These are phyloP conservation scores for Penicillium sclerotiorum DNA, from an alignment of 2,329 filamentous ascomycete species.

Conservation along the genomic window DNA sequence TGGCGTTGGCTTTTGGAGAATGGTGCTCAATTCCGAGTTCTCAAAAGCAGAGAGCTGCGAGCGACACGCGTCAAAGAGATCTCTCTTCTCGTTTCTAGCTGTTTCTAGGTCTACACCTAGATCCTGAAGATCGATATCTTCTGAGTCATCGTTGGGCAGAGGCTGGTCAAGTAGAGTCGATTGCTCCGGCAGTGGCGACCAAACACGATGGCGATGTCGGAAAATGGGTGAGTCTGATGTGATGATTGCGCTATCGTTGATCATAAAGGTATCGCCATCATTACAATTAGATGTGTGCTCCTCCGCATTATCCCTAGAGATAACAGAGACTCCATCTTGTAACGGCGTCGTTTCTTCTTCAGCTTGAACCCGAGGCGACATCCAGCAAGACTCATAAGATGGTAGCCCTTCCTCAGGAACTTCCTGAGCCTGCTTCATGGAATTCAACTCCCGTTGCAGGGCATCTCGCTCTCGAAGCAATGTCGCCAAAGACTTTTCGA, in stretches of 20 bases:
- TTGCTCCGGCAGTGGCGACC: constrained; percentile 20
- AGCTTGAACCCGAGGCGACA: constrained; percentile 18
- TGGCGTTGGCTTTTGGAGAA: constrained; percentile 34
- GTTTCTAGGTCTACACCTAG: constrained; percentile 43
- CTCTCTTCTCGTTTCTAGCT: constrained; percentile 42
- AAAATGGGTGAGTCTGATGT: constrained; percentile 37
- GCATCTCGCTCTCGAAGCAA: constrained; percentile 32
- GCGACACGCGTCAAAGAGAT: constrained; percentile 45
- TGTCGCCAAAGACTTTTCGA: constrained; percentile 28
- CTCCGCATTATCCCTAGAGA: constrained; percentile 7
- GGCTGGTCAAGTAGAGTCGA: constrained; percentile 23
- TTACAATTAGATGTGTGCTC: constrained; percentile 3
- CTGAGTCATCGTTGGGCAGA: constrained; percentile 13
- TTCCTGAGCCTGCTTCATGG: constrained; percentile 16
- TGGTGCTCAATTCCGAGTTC: constrained; percentile 21
- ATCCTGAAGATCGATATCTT: constrained; percentile 28
- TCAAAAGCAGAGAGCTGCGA: constrained; percentile 28
- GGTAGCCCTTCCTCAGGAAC: constrained; percentile 7
- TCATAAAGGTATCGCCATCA: constrained; percentile 30
- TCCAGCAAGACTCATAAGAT: constrained; percentile 21
- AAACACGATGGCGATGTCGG: constrained; percentile 16
- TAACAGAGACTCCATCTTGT: constrained; percentile 23
- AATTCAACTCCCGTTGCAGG: constrained; percentile 30
- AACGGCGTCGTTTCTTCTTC: constrained; percentile 24
- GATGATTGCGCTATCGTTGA: constrained; percentile 35